Base-by-base conservation (phyloP, 371 early-diverging fungal genomes). In the Mucor saturninus region DNA sequence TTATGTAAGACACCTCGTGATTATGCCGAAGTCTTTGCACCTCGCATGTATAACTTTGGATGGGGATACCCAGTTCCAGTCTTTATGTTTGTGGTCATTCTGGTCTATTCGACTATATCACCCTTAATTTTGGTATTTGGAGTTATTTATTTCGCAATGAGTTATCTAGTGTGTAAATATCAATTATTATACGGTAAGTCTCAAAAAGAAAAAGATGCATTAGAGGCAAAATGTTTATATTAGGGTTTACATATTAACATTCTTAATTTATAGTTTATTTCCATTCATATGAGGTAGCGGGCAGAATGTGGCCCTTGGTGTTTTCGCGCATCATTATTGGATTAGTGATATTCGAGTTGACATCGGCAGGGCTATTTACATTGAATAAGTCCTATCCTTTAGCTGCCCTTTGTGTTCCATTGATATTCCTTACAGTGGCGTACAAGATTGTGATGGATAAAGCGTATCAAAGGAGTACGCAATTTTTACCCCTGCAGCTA, bases 61-160 rank as follows among this genome's bases (percentile, higher is more conserved):
- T 84, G 81, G 71, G 84, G 84, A 21, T 89, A 89, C 59, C 88
- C 90, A 11, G 75, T 83, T 7, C 90, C 88, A 38, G 81, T 91
- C 28, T 82, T 94, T 30, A 79, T 95, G 50, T 93, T 92, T 69
- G 84, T 87, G 26, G 86, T 93, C 5, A 85, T 91, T 29, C 57
- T 93, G 64, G 83, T 88, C 5, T 95, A 94, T 77, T 88, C 91
- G n/a, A 88, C 87, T 29, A 91, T 93, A 13, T 81, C 89, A n/a
- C 94, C 95, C 3, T 73, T 93, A 9, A 90, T 93, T 50, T 72
- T 92, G 28, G 80, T 89, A 0, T 90, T 93, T 65, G 90, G 90
- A 11, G 81, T 88, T 8, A 69, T 91, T n/a, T 94, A 89, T 72
- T 95, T 83, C 66, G 74, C 80, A 38, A 71, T 91, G 54, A 85